Percentiles rank a stretch among this genome's conserved stretches.
phyloP scores from a whole-genome alignment of 2,329 filamentous ascomycete genomes.

The Penicillium oxalicum region DNA sequence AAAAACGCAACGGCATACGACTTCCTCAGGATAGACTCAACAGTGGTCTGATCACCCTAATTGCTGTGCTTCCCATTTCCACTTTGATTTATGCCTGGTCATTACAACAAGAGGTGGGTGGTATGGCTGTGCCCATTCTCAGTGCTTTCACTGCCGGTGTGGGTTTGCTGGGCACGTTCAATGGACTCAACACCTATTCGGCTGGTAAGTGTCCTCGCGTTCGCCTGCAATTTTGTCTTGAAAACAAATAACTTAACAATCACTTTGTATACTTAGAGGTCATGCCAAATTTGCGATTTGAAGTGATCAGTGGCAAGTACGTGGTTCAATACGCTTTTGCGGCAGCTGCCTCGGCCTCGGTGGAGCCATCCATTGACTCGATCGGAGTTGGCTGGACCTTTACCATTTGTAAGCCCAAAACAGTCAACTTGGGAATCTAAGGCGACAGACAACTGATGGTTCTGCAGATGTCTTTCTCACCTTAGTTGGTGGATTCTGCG shows the following conservation, averaged over 20 bases:
- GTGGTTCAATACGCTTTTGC: slow-evolving; percentile 70
- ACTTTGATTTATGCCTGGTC: slow-evolving; percentile 65
- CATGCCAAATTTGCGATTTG: slow-evolving; percentile 49
- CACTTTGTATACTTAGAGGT: slow-evolving; percentile 28
- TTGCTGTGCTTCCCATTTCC: slow-evolving; percentile 53
- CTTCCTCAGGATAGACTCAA: slow-evolving; percentile 64
- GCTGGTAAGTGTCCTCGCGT: slow-evolving; percentile 20
- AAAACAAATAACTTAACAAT: too few species aligned
- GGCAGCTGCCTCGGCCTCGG: slow-evolving; percentile 62
- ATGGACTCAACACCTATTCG: slow-evolving; percentile 65
- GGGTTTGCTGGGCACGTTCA: slow-evolving; percentile 68
- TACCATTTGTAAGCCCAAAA: slow-evolving; percentile 53
- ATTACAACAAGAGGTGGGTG: slow-evolving; percentile 50
- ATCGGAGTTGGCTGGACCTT: slow-evolving; percentile 79
- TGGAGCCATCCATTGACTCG: slow-evolving; percentile 62
- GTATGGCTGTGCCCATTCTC: slow-evolving; percentile 57
- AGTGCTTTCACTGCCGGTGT: slow-evolving; percentile 68
- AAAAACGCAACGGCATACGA: slow-evolving; percentile 51
- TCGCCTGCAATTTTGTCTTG: too few species aligned
- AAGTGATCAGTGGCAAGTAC: slow-evolving; percentile 76
- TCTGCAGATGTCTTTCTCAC: slow-evolving; percentile 25
- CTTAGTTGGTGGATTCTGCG: slow-evolving; percentile 24
- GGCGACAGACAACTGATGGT: too few species aligned
- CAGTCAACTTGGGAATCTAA: too few species aligned
- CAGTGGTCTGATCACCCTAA: slow-evolving; percentile 52